Evolutionary conservation across 129 eudicot genomes (phyloP).

Genomic region (Ambrosia trifida): DNA sequence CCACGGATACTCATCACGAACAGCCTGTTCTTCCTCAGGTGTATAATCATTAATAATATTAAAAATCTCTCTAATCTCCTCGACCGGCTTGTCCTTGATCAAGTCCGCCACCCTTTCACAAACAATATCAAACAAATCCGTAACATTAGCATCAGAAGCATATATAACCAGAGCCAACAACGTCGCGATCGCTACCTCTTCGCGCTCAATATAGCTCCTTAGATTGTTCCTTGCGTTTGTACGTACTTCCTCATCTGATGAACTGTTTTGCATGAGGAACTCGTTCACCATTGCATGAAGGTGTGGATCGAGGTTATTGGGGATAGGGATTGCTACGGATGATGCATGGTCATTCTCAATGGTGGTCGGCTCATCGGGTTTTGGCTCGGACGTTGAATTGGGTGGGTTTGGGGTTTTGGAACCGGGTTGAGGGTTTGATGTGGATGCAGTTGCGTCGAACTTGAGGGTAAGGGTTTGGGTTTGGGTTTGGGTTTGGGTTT

Average conservation of each 20-base stretch:
- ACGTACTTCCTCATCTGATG: background rate
- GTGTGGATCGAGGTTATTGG: background rate
- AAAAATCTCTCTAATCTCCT: constrained; percentile 11
- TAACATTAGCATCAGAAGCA: background rate
- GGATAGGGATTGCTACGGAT: background rate
- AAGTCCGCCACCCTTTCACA: constrained; percentile 8
- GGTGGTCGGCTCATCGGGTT: background rate
- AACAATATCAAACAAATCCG: background rate
- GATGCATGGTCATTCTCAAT: background rate
- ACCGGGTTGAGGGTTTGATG: background rate
- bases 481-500: background rate
- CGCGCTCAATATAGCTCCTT: background rate
- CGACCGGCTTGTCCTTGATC: constrained; percentile 7
- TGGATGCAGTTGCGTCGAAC: background rate
- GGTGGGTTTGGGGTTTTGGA: background rate
- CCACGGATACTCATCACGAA: constrained; percentile 22
- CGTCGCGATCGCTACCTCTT: background rate
- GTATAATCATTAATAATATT: constrained; percentile 16
- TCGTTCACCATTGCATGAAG: constrained; percentile 14
- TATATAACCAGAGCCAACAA: background rate
- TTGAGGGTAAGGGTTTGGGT: constrained; percentile 13
- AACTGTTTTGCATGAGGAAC: background rate
- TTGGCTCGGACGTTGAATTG: background rate
- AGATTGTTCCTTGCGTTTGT: background rate
- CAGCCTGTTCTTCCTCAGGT: constrained; percentile 20